phyloP scores from a whole-genome alignment of 768 basidiomycete genomes.

The Auriscalpium orientale region DNA sequence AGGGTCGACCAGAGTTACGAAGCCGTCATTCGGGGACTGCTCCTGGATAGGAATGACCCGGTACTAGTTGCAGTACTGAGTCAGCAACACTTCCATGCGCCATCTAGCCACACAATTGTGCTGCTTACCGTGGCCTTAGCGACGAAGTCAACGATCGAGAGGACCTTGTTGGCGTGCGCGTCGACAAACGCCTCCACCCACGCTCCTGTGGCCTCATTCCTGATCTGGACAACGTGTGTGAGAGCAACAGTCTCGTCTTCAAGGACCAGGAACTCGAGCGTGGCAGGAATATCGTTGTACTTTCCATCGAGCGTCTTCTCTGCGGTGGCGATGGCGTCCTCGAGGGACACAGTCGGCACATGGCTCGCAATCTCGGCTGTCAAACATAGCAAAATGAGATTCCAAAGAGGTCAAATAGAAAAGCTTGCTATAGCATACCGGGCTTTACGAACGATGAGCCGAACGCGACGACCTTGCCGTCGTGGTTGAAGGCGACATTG shows the following conservation, averaged over 20 bases:
- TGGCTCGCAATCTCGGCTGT: constrained; percentile 20
- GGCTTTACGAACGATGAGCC: constrained; percentile 41
- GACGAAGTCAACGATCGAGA: constrained; percentile 47
- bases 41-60: constrained; percentile 44
- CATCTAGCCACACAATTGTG: no score
- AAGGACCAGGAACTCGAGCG: constrained; percentile 34
- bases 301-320: constrained; percentile 32
- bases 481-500: constrained; percentile 35
- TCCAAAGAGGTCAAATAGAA: neutral
- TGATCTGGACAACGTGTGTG: constrained; percentile 35
- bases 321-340: constrained; percentile 29
- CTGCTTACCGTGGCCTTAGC: constrained; percentile 25
- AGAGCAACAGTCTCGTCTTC: constrained; percentile 32
- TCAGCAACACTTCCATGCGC: no score
- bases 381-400: no score
- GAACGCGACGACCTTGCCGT: constrained; percentile 34
- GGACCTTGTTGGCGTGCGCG: constrained; percentile 42
- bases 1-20: constrained; percentile 43
- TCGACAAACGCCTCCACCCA: constrained; percentile 57
- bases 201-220: constrained; percentile 32
- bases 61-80: constrained; percentile 20
- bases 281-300: constrained; percentile 32
- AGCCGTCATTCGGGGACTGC: constrained; percentile 42
- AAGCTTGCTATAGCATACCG: constrained; percentile 18
- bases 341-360: constrained; percentile 29